Conservation (phyloP, 352 stramenopile species). For the Phytophthora macrochlamydospora region DNA sequence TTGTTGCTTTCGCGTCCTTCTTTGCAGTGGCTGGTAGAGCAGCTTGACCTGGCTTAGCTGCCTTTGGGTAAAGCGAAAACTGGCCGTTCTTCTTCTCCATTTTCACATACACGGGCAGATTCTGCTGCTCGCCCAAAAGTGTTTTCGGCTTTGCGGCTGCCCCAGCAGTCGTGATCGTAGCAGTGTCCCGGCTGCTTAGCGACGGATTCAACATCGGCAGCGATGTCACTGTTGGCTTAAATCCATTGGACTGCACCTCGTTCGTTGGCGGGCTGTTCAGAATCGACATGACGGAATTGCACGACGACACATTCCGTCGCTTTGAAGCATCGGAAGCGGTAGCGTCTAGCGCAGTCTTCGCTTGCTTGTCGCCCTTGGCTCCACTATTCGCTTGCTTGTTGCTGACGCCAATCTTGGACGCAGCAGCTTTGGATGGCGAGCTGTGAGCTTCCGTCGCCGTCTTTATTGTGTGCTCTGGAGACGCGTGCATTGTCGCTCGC, state of each 20-base stretch:
- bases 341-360: conserved; percentile 8
- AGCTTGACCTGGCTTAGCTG: conserved; percentile 22
- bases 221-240: conserved; percentile 38
- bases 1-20: conserved; percentile 37
- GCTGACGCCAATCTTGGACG: conserved; percentile 32
- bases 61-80: conserved; percentile 33
- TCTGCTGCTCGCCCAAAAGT: conserved; percentile 13
- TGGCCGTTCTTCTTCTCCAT: conserved; percentile 53
- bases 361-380: conserved; percentile 10
- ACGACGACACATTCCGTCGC: conserved; percentile 44
- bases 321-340: conserved; percentile 15
- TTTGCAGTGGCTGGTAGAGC: background rate
- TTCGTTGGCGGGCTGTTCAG: conserved; percentile 72
- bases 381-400: conserved; percentile 12
- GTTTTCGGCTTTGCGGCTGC: conserved; percentile 19
- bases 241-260: conserved; percentile 31
- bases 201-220: conserved; percentile 43
- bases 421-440: conserved; percentile 37
- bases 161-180: background rate
- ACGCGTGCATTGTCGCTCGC: conserved; percentile 27
- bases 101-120: conserved; percentile 59
- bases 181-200: conserved; percentile 12
- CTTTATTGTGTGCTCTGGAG: conserved; percentile 40
- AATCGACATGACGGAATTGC: conserved; percentile 73
- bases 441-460: conserved; percentile 31